Base-by-base conservation (phyloP, 768 basidiomycete species). In the Russula foetens region DNA sequence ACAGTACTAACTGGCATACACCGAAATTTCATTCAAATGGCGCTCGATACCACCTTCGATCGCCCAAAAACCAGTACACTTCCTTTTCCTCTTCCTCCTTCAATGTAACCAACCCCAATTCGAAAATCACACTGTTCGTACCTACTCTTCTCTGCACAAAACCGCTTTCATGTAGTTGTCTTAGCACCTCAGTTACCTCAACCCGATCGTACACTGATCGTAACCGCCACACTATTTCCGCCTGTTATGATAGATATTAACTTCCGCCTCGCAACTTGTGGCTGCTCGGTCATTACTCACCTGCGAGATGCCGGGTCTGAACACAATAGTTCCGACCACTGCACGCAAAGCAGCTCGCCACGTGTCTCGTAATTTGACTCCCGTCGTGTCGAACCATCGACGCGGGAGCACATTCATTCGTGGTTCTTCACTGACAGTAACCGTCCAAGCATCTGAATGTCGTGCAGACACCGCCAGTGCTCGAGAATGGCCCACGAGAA, bases 311-410 rank as follows among this genome's bases (percentile, higher is more conserved):
- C 90, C 90, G 24, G 90, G 90, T 62, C 84, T 79, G 62, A 87
- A 83, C 43, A 87, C 71, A 41, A 92, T 69, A 26, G 83, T 71
- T 8, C 87, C 82, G 55, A 85, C 78, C 46, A 90, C 82, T 7
- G 88, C 85, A 64, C 81, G 77, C 47, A 86, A 68, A 8, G 84
- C 89, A n/a, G 86, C 81, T 56, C 82, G 78, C 90, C 90, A 92
- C 39, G 80, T 77, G 58, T 84, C 83, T 11, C 72, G 69, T 38
- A 90, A 73, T 66, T 75, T 83, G 17, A 67, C 66, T 3, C 90
- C 90, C n/a, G 75, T 74, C 56, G 90, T 80, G 69, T 90, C 86
- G 43, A 89, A 72, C 90, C 90, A 92, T 19, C 90, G 82, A 35
- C 89, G 78, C 44, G 90, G 90, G 55, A 84, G 78, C 17, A 84